These are phyloP conservation scores for Craterostigma plantagineum DNA, from an alignment of 257 asterid species.

Conservation along the genomic window DNA sequence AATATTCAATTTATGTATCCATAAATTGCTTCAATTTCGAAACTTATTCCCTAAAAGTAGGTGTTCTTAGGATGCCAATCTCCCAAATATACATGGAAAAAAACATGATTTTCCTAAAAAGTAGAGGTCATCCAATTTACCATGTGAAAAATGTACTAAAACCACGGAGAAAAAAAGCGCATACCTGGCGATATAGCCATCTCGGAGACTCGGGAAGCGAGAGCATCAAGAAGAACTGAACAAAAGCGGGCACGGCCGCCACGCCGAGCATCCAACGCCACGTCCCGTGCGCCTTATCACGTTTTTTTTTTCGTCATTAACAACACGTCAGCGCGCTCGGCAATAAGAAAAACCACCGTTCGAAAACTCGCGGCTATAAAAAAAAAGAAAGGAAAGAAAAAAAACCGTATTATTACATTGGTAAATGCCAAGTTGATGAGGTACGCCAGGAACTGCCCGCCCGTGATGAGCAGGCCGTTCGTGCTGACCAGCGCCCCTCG, in stretches of 20 bases:
- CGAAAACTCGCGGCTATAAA: not conserved
- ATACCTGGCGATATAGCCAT: constrained; percentile 54
- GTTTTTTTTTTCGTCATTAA: too few relatives aligned
- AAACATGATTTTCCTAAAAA: too few relatives aligned
- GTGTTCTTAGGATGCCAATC: too few relatives aligned
- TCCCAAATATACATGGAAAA: too few relatives aligned
- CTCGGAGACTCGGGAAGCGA: constrained; percentile 71
- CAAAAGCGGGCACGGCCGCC: constrained; percentile 46
- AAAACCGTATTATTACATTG: constrained; percentile 15
- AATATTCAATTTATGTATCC: too few relatives aligned
- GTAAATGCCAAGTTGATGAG: constrained; percentile 60
- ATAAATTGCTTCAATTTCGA: too few relatives aligned
- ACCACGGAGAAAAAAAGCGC: not conserved
- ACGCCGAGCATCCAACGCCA: constrained; percentile 91
- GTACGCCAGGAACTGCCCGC: constrained; percentile 53
- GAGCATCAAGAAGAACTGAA: constrained; percentile 50
- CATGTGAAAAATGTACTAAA: too few relatives aligned
- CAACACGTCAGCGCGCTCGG: too few relatives aligned
- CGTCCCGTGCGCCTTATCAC: constrained; percentile 28
- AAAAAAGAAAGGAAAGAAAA: too few relatives aligned
- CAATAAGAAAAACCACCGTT: not conserved
- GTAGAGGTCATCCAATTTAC: too few relatives aligned
- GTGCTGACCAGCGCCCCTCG: constrained; percentile 67
- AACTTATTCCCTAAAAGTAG: too few relatives aligned
- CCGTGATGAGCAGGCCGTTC: constrained; percentile 54